Evolutionary conservation across 805 yeast genomes (phyloP), one percentile per base, ranked within the genome.

Genomic region (Torulaspora indica): DNA sequence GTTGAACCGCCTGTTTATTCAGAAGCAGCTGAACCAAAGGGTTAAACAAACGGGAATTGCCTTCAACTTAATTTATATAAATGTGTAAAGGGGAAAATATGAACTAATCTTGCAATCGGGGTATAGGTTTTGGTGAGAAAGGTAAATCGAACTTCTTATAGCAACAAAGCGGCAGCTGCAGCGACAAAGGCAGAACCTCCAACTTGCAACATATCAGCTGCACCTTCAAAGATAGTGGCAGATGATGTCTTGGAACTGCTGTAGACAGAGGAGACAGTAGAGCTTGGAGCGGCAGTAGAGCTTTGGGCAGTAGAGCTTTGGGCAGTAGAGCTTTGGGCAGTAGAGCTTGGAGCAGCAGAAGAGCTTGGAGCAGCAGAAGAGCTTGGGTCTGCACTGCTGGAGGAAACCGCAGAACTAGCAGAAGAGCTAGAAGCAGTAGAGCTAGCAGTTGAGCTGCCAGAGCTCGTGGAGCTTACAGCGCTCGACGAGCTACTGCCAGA

Each of bases 151-250:
- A 5, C 15, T 36, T 13, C 25, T 50, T 51, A 61, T 28, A 60
- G 45, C 46, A 62, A 52, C 28, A 58, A 49, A 46, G 63, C 62
- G 36, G 59, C 62, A 24, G 51, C 54, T 22, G 59, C 63, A 23
- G 55, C 56, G 10, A 55, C 27, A 8, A 48, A 51, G 27, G 49
- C 43, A 12, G 62, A 53, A 37, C 58, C 57, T 39, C 49, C 56
- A 31, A 53, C 58, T 40, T 54, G 54, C 40, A 59, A 45, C 20
- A 46, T 44, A 47, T 56, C 49, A 48, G 58, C 66, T 41, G 56
- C 57, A 49, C 51, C 70, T 74, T 67, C 55, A 82, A 77, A 51
- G 85, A 85, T 56, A 78, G 79, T 55, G 85, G 28, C 28, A 25
- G 28, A 25, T 9, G 28, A 9, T 8, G 28, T 25, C 28, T 25